These are phyloP conservation scores for Metschnikowia noctiluminum DNA, from an alignment of 805 yeast genomes.

Conservation along the genomic window DNA sequence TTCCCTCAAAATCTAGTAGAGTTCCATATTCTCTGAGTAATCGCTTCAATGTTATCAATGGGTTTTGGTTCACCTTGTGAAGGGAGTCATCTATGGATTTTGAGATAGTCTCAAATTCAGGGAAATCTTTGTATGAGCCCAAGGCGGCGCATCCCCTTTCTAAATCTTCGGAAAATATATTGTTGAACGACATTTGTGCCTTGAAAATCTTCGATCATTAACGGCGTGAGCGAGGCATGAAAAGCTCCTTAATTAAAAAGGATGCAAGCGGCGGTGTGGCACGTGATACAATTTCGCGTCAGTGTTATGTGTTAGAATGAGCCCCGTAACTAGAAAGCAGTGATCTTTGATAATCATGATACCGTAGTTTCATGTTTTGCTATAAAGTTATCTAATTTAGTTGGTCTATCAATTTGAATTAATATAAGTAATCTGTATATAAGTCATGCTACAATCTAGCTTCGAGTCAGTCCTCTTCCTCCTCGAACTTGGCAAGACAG, in stretches of 20 bases:
- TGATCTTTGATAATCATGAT: no score
- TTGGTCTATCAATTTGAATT: not conserved
- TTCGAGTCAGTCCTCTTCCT: conserved; percentile 20
- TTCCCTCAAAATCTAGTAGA: conserved; percentile 3
- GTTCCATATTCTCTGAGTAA: conserved; percentile 23
- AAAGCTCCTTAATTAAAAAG: no score
- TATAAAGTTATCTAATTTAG: not conserved
- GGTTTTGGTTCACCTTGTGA: conserved; percentile 27
- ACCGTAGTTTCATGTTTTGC: not conserved
- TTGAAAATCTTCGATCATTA: not conserved
- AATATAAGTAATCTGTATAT: not conserved
- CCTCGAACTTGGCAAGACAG: conserved; percentile 38
- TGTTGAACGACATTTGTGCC: conserved; percentile 27
- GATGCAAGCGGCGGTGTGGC: no score
- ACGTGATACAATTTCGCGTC: no score
- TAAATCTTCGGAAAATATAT: conserved; percentile 24
- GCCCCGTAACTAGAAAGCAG: no score
- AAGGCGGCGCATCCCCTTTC: conserved; percentile 20
- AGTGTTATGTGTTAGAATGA: no score
- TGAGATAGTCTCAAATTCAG: conserved; percentile 36
- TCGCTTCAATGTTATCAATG: conserved; percentile 20
- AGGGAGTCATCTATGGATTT: conserved; percentile 31
- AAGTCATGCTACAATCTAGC: conserved; percentile 5
- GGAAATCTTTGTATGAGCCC: conserved; percentile 34
- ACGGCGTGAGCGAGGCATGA: no score